These are phyloP conservation scores for Globisporangium carolinianum DNA, from an alignment of 352 stramenopile genomes.

Conservation along the genomic window DNA sequence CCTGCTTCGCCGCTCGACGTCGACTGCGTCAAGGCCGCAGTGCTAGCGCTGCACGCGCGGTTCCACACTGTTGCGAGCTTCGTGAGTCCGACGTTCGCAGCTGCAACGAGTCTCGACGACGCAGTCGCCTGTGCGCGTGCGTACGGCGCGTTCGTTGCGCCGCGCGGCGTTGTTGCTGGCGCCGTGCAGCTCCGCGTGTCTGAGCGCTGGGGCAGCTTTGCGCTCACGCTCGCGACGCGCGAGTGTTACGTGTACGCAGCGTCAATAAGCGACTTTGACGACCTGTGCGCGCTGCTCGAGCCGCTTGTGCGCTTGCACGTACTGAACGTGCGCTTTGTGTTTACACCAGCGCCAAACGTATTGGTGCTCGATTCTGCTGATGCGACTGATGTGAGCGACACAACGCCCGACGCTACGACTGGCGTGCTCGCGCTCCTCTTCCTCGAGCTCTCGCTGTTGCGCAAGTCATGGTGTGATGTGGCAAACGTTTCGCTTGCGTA, in stretches of 20 bases:
- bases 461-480: neutral
- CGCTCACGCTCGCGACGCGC: neutral
- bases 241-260: slow-evolving; percentile 1
- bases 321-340: neutral
- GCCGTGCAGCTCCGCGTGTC: neutral
- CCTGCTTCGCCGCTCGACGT: neutral
- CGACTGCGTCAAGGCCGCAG: neutral
- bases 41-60: too few species aligned
- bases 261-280: neutral
- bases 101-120: neutral
- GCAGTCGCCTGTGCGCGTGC: neutral
- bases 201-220: slow-evolving; percentile 1
- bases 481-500: neutral
- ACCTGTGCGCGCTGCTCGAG: neutral
- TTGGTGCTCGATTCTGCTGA: too few species aligned
- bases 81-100: neutral
- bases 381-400: neutral
- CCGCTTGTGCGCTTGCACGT: neutral
- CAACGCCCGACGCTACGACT: neutral
- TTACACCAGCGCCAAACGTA: neutral
- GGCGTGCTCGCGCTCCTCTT: slow-evolving; percentile 6
- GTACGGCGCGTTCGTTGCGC: slow-evolving; percentile 4
- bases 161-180: neutral
- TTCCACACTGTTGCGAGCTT: slow-evolving; percentile 1
- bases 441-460: slow-evolving; percentile 2